Evolutionary conservation across 257 asterid genomes (phyloP).

Genomic region (Solanum peruvianum): DNA sequence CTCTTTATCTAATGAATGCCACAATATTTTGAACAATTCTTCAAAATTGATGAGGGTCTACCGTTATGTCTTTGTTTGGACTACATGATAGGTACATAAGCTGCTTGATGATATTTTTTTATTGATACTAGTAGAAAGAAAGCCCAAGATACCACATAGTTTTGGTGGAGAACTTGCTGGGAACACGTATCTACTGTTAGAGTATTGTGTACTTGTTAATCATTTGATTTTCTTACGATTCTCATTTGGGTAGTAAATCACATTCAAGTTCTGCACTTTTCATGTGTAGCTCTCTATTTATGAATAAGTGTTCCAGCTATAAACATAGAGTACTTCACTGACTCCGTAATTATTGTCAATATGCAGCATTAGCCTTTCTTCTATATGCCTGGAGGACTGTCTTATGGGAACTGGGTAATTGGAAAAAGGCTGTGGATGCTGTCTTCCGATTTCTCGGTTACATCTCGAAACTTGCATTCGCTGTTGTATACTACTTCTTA

Average conservation of each 20-base stretch:
- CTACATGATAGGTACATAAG: not conserved
- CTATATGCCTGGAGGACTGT: conserved; percentile 81
- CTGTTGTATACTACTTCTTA: conserved; percentile 40
- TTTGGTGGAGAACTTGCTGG: not conserved
- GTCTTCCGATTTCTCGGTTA: conserved; percentile 26
- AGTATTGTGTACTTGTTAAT: not conserved
- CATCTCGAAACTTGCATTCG: conserved; percentile 40
- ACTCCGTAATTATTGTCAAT: not conserved
- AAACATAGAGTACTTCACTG: not conserved
- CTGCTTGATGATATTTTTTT: not conserved
- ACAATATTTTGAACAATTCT: not conserved
- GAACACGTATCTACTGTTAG: not conserved
- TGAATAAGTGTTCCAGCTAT: not conserved
- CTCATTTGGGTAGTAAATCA: not conserved
- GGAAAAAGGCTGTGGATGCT: conserved; percentile 31
- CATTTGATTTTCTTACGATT: not conserved
- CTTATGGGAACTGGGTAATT: conserved; percentile 78
- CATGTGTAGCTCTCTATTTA: not conserved
- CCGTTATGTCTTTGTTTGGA: not conserved
- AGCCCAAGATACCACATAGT: not conserved
- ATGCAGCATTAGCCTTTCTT: conserved; percentile 57
- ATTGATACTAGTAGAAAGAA: not conserved
- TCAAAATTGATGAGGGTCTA: not conserved
- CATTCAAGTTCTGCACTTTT: not conserved
- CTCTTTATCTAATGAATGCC: not conserved